These are phyloP conservation scores for Flaveria trinervia DNA, from an alignment of 129 eudicot genomes.

Conservation along the genomic window DNA sequence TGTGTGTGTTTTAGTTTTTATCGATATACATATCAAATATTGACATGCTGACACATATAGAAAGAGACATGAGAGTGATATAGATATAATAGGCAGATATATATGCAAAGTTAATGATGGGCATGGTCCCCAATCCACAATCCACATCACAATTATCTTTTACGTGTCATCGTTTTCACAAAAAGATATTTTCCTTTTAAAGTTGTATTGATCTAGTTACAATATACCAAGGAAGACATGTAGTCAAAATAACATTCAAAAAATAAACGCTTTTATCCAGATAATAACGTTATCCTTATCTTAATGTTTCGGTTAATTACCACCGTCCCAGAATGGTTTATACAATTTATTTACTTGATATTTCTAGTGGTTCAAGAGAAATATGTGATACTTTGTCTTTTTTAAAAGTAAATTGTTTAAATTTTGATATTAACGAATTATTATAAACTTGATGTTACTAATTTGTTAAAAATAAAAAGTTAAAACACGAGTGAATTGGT, in stretches of 20 bases:
- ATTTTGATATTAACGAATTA: too few relatives aligned
- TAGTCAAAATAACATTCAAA: not conserved
- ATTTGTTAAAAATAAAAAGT: too few relatives aligned
- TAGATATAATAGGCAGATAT: not conserved
- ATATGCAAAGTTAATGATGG: constrained; percentile 11
- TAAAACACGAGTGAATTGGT: too few relatives aligned
- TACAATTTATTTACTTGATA: too few relatives aligned
- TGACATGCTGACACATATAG: not conserved
- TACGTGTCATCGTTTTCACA: not conserved
- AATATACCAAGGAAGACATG: not conserved
- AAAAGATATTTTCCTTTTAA: not conserved
- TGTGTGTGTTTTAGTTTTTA: not conserved
- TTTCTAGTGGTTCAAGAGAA: too few relatives aligned
- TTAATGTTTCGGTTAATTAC: too few relatives aligned
- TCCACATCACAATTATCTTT: not conserved
- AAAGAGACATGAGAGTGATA: not conserved
- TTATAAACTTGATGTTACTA: too few relatives aligned
- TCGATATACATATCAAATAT: not conserved
- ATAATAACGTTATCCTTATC: not conserved
- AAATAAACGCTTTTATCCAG: not conserved
- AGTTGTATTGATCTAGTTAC: not conserved
- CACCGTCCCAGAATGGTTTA: too few relatives aligned
- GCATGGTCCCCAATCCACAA: constrained; percentile 17
- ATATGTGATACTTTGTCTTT: too few relatives aligned
- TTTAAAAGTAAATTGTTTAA: too few relatives aligned